Conservation (phyloP, 2,329 filamentous ascomycete genomes). For the Trichophyton rubrum region DNA sequence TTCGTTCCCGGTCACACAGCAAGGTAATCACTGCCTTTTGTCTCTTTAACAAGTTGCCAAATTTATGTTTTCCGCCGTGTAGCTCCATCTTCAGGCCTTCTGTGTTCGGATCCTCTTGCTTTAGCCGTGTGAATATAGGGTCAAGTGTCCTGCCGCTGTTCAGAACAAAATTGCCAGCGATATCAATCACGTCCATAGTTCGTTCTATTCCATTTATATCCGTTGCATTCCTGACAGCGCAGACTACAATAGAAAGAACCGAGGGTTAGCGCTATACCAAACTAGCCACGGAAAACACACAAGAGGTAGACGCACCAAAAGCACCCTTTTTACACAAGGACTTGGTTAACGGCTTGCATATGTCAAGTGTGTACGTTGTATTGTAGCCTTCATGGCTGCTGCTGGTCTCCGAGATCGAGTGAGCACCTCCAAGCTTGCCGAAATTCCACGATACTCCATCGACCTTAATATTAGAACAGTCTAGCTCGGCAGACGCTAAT, state of each 20-base stretch:
- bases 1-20: conserved; percentile 59
- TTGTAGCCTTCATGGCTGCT: conserved; percentile 38
- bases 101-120: conserved; percentile 48
- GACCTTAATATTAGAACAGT: conserved; percentile 19
- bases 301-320: conserved; percentile 8
- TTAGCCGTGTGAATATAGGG: conserved; percentile 51
- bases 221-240: conserved; percentile 11
- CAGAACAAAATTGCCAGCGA: conserved; percentile 20
- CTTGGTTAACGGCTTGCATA: conserved; percentile 57
- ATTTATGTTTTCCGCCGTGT: conserved; percentile 39
- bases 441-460: conserved; percentile 21
- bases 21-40: conserved; percentile 74
- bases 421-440: conserved; percentile 19
- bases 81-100: conserved; percentile 61
- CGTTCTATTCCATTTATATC: conserved; percentile 16
- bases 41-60: conserved; percentile 26
- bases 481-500: conserved; percentile 13
- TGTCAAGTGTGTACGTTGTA: conserved; percentile 69
- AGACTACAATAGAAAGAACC: conserved; percentile 11
- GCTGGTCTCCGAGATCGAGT: conserved; percentile 12
- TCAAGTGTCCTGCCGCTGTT: conserved; percentile 29
- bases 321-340: conserved; percentile 12
- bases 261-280: not conserved
- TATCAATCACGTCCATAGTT: conserved; percentile 20
- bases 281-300: not conserved